phyloP scores from a whole-genome alignment of 1,284 basidiomycete species.

The Ganoderma boninense region DNA sequence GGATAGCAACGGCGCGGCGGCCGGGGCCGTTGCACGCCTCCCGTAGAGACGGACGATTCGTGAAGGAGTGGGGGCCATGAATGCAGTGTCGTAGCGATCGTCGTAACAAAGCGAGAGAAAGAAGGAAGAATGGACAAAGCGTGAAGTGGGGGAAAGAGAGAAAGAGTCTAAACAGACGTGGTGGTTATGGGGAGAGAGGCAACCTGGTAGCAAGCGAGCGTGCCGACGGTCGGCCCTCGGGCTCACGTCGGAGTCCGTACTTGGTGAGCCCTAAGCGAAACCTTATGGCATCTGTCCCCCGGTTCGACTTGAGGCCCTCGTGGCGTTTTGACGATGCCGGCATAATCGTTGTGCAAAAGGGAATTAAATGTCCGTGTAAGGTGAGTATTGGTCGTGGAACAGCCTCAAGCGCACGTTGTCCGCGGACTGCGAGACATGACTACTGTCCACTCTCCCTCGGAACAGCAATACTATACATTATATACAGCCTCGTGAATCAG shows the following conservation, averaged over 20 bases:
- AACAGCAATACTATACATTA: too few species aligned
- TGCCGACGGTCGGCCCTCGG: neutral
- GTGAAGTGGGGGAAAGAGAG: neutral
- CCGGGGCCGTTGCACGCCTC: neutral
- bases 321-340: neutral
- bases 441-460: too few species aligned
- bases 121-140: neutral
- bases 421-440: neutral
- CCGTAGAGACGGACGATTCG: neutral
- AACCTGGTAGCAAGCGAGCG: neutral
- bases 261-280: neutral
- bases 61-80: neutral
- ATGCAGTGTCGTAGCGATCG: neutral
- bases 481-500: neutral
- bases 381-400: neutral
- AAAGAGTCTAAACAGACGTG: neutral
- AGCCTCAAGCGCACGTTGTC: neutral
- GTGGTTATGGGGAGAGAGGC: slow-evolving; percentile 1
- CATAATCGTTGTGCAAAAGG: neutral
- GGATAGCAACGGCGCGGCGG: neutral
- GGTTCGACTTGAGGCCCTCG: neutral
- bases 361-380: neutral
- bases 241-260: neutral
- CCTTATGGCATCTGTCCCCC: neutral
- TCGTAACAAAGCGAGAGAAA: neutral